Conservation (phyloP, 2,329 filamentous ascomycete species). For the Dactylellina leptospora region DNA sequence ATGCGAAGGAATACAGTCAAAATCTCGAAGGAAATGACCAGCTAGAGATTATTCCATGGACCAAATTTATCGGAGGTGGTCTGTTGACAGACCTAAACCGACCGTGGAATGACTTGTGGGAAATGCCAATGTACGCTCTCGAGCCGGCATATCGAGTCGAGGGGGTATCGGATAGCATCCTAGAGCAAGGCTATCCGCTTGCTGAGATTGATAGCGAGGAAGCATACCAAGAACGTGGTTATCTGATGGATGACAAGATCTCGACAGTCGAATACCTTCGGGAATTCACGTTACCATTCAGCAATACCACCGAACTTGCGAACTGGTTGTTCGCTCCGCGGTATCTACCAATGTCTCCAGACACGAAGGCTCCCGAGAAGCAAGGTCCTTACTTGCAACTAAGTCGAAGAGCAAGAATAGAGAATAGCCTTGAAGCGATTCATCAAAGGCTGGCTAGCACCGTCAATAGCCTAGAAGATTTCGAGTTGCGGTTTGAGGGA, state of each 20-base stretch:
- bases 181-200: conserved; percentile 11
- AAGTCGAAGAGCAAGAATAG: conserved; percentile 9
- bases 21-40: neutral
- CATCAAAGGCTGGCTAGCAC: neutral
- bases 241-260: conserved; percentile 5
- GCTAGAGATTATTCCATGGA: conserved; percentile 7
- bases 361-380: neutral
- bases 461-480: neutral
- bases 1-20: conserved; percentile 11
- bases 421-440: conserved; percentile 16
- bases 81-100: conserved; percentile 1
- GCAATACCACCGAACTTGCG: neutral
- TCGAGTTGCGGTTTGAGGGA: neutral
- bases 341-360: neutral
- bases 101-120: conserved; percentile 30
- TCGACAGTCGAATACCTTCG: conserved; percentile 30
- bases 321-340: conserved; percentile 18
- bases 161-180: neutral
- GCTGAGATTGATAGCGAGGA: conserved; percentile 23
- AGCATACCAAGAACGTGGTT: neutral
- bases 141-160: conserved; percentile 11
- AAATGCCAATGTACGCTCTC: conserved; percentile 1
- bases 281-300: conserved; percentile 15
- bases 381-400: neutral
- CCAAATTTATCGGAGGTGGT: conserved; percentile 15